Conservation (phyloP, 345 rosid genomes). For the Corymbia maculata region DNA sequence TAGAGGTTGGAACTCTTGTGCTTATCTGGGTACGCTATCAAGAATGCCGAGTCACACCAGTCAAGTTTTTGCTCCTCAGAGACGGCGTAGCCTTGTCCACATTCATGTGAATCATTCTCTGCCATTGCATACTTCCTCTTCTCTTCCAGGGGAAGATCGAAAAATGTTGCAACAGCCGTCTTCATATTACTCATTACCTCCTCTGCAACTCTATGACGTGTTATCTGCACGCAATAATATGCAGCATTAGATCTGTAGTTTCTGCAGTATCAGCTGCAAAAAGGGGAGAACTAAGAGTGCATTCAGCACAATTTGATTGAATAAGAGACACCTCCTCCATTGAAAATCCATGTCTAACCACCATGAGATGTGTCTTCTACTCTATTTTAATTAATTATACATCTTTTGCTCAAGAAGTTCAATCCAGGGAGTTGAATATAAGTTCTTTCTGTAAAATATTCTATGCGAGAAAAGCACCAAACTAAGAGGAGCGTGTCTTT, state of each 20-base stretch:
- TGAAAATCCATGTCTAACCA: neutral
- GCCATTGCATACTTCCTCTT: constrained; percentile 10
- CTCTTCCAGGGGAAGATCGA: constrained; percentile 13
- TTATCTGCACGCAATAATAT: neutral
- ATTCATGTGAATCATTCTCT: constrained; percentile 8
- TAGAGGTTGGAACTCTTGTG: neutral
- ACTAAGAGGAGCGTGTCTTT: neutral
- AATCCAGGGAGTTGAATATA: neutral
- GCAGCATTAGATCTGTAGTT: neutral
- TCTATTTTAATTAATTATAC: neutral
- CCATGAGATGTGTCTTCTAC: neutral
- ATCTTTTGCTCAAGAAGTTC: neutral
- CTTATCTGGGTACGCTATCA: neutral
- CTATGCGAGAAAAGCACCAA: neutral
- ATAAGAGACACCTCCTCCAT: neutral
- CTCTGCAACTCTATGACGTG: constrained; percentile 4
- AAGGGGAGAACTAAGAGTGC: neutral
- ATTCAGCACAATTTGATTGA: neutral
- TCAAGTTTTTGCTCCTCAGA: constrained; percentile 19
- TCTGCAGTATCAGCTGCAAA: neutral
- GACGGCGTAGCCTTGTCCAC: constrained; percentile 10
- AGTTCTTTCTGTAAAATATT: neutral
- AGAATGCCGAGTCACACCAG: constrained; percentile 10
- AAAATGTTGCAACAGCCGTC: constrained; percentile 6
- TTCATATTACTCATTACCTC: neutral